Evolutionary conservation across 495 filamentous ascomycete genomes (phyloP).

Genomic region (Tetracladium marchalianum): DNA sequence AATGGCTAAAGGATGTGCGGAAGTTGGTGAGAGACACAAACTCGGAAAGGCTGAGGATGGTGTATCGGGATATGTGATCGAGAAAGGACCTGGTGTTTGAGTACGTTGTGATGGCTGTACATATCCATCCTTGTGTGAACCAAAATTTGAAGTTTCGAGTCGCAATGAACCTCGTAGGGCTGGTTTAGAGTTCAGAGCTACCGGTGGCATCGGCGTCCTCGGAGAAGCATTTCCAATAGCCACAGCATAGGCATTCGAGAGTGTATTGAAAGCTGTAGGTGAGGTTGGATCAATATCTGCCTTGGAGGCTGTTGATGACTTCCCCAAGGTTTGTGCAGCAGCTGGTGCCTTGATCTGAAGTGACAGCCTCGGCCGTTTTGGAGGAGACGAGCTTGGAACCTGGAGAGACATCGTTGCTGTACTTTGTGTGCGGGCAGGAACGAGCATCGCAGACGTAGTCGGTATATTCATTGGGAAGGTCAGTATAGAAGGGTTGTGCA

Average conservation of each 20-base stretch:
- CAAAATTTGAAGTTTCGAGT: conserved; percentile 31
- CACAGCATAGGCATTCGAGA: conserved; percentile 67
- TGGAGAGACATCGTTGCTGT: conserved; percentile 25
- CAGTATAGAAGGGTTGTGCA: no score
- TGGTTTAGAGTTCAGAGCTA: conserved; percentile 28
- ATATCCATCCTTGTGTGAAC: conserved; percentile 5
- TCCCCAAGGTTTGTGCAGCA: conserved; percentile 38
- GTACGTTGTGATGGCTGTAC: conserved; percentile 15
- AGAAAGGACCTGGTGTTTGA: conserved; percentile 28
- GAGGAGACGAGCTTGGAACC: conserved; percentile 26
- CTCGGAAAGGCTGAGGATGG: conserved; percentile 15
- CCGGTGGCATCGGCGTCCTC: conserved; percentile 22
- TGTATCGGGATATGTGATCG: conserved; percentile 21
- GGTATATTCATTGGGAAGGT: no score
- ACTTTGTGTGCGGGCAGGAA: conserved; percentile 14
- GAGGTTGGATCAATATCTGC: conserved; percentile 54
- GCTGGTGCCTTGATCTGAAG: conserved; percentile 53
- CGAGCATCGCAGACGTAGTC: conserved; percentile 15
- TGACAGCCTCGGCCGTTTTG: conserved; percentile 65
- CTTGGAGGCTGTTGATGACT: conserved; percentile 43
- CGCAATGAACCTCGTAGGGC: conserved; percentile 32
- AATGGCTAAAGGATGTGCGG: background rate
- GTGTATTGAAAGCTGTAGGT: conserved; percentile 73
- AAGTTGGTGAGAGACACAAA: conserved; percentile 3
- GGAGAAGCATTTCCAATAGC: conserved; percentile 56